Base-by-base conservation (phyloP, 2,329 filamentous ascomycete species). In the Paradendryphiella salina region DNA sequence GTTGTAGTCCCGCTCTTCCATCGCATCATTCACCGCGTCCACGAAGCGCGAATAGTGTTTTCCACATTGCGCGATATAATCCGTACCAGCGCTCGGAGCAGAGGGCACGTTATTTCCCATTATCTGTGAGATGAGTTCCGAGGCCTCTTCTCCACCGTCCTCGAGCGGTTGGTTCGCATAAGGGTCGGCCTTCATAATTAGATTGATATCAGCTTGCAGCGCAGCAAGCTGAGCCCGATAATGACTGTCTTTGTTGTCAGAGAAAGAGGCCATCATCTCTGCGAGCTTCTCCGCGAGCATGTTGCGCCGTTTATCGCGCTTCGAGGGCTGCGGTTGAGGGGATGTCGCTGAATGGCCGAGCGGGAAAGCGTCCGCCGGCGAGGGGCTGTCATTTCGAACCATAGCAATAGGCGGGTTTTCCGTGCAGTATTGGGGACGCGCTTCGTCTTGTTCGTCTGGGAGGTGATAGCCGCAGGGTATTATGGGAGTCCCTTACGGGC, bases 151-250 rank as follows among this genome's bases (percentile, higher is more conserved):
- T 38, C 80, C 77, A 17, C 75, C 76, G 58, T 86, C 84, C 11
- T 82, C 82, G 46, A 96, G 80, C 40, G 89, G 85, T 53, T 84
- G 82, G 54, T 85, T 80, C 44, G 81, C 79, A 71, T 96, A 95
- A 0, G 89, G 88, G 66, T 96, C 88, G 44, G 94, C 89, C 61
- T 89, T 86, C 72, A 90, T 86, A 60, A 96, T 90, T 37, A 96
- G 81, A 51, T 84, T 89, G 75, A 92, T 91, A 73, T 96, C 92
- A 59, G 90, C 86, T 75, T 96, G 92, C n/a, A 96, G 85, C 60
- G 90, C 90, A 66, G 94, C 87, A 2, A 96, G 82, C 74, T 96
- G 90, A 60, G 94, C 89, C 56, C 92, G 85, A 73, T 96, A 97
- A 64, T 90, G 86, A 56, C 83, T 79, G 72, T 96, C 90, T 59